Percentiles rank a stretch among this genome's conserved stretches.
phyloP scores from a whole-genome alignment of 768 basidiomycete species.

The Leucosporidium creatinivorum region DNA sequence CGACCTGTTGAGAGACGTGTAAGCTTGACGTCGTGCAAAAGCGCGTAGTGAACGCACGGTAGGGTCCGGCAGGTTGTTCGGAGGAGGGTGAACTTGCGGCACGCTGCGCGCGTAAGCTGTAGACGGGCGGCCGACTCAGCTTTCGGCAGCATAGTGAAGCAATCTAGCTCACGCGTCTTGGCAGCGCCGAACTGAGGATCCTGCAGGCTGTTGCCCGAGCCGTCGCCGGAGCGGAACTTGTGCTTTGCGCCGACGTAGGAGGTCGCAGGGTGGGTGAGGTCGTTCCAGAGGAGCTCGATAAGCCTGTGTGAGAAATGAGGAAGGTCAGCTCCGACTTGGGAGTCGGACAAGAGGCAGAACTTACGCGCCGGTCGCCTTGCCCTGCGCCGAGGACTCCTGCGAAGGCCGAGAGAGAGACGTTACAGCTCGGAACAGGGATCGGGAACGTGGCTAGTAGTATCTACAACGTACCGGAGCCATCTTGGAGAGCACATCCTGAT shows the following conservation, averaged over 20 bases:
- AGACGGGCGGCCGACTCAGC: neutral
- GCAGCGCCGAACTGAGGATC: constrained; percentile 69
- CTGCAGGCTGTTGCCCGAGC: constrained; percentile 64
- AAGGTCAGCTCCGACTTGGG: no score
- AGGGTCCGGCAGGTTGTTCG: neutral
- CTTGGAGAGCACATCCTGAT: no score
- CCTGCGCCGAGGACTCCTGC: no score
- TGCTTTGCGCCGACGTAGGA: constrained; percentile 29
- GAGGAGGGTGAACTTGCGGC: neutral
- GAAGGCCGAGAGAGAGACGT: no score
- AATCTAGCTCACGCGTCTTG: constrained; percentile 41
- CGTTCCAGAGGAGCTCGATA: constrained; percentile 44
- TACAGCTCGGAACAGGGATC: no score
- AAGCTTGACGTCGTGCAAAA: constrained; percentile 39
- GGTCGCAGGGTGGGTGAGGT: constrained; percentile 50
- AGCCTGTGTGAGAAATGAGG: no score
- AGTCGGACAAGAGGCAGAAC: no score
- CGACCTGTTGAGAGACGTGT: constrained; percentile 47
- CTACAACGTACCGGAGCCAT: no score
- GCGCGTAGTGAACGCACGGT: constrained; percentile 34
- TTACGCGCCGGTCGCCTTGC: no score
- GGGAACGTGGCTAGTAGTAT: no score
- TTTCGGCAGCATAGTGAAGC: neutral
- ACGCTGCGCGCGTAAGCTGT: constrained; percentile 20
- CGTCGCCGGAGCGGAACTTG: constrained; percentile 61